Percentiles rank a stretch among this genome's conserved stretches.
phyloP scores from a whole-genome alignment of 768 basidiomycete genomes.

The Psilocybe cyanescens region DNA sequence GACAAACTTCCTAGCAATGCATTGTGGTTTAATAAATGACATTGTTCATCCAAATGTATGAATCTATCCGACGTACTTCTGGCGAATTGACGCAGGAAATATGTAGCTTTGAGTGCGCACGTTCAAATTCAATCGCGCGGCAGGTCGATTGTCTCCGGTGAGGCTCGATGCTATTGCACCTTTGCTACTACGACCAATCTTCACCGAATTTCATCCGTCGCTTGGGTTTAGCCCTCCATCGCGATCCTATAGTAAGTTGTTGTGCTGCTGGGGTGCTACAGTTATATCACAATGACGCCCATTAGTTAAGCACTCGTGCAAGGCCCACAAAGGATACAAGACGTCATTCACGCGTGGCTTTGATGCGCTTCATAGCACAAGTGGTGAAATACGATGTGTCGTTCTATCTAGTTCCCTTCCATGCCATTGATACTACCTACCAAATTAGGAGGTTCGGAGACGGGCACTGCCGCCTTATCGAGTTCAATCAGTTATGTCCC shows the following conservation, averaged over 20 bases:
- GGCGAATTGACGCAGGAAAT: neutral
- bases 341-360: neutral
- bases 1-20: too few species aligned
- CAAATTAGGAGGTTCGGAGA: neutral
- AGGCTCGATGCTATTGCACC: neutral
- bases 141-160: neutral
- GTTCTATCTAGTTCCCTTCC: neutral
- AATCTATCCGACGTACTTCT: neutral
- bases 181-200: neutral
- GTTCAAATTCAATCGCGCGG: neutral
- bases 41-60: too few species aligned
- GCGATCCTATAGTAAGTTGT: neutral
- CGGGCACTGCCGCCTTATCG: constrained; percentile 7
- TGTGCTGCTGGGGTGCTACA: neutral
- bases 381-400: neutral
- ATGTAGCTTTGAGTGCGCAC: neutral
- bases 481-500: constrained; percentile 8
- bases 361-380: neutral
- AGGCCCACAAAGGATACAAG: neutral
- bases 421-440: neutral
- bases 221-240: neutral
- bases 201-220: neutral
- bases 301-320: neutral
- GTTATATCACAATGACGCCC: neutral
- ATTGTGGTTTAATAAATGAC: too few species aligned